Evolutionary conservation across 2,329 filamentous ascomycete species (phyloP).

Genomic region (Arachnopeziza araneosa): DNA sequence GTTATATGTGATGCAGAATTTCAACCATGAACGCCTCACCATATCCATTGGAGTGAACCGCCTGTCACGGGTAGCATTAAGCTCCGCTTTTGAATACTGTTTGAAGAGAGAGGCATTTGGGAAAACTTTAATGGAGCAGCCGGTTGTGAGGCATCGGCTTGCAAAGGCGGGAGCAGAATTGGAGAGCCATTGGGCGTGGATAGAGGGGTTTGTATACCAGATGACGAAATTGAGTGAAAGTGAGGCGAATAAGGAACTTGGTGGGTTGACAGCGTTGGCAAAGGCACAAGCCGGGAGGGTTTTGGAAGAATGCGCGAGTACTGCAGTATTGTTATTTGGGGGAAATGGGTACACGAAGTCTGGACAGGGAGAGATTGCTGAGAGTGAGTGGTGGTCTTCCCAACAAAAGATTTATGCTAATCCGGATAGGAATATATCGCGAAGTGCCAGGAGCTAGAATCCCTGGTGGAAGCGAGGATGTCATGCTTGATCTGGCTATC

Average conservation of each 20-base stretch:
- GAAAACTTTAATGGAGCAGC: slow-evolving; percentile 65
- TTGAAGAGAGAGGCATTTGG: slow-evolving; percentile 63
- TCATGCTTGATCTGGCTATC: slow-evolving; percentile 64
- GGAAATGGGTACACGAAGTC: slow-evolving; percentile 66
- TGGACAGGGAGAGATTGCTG: slow-evolving; percentile 65
- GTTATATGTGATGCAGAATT: slow-evolving; percentile 72
- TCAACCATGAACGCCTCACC: slow-evolving; percentile 70
- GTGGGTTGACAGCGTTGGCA: slow-evolving; percentile 64
- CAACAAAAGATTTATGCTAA: slow-evolving; percentile 1
- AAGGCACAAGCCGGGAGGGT: slow-evolving; percentile 71
- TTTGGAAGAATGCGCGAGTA: slow-evolving; percentile 64
- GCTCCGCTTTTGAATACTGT: slow-evolving; percentile 55
- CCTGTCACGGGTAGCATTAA: slow-evolving; percentile 54
- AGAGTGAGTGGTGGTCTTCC: slow-evolving; percentile 46
- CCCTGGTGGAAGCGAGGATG: slow-evolving; percentile 67
- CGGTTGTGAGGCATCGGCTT: slow-evolving; percentile 67
- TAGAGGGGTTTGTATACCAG: slow-evolving; percentile 65
- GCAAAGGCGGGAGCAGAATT: slow-evolving; percentile 64
- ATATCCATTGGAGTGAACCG: slow-evolving; percentile 61
- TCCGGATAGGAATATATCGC: slow-evolving; percentile 48
- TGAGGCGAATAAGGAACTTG: slow-evolving; percentile 58
- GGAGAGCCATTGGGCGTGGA: slow-evolving; percentile 66
- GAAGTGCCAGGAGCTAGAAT: slow-evolving; percentile 59
- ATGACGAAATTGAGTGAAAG: slow-evolving; percentile 56
- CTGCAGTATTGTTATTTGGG: slow-evolving; percentile 65